phyloP scores from a whole-genome alignment of 2,329 filamentous ascomycete genomes.

The Colletotrichum cuscutae region DNA sequence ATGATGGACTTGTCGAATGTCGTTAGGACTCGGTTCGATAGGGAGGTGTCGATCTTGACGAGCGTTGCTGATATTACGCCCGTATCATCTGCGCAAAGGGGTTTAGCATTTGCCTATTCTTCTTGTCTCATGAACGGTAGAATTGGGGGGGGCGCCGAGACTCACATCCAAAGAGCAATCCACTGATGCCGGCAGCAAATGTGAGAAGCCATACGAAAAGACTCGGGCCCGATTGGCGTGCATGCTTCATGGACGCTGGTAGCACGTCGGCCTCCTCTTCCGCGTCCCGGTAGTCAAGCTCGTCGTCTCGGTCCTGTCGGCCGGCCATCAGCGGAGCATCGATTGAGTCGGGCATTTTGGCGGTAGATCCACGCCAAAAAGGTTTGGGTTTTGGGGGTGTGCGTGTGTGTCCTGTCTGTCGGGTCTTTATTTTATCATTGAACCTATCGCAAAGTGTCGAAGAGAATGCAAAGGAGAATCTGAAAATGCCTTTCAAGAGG shows the following conservation, averaged over 20 bases:
- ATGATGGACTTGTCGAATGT: slow-evolving; percentile 76
- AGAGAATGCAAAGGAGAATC: neutral
- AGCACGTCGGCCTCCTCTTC: slow-evolving; percentile 40
- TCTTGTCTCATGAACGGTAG: neutral
- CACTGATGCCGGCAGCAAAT: slow-evolving; percentile 73
- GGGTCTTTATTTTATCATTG: neutral
- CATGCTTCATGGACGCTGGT: slow-evolving; percentile 33
- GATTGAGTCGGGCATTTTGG: slow-evolving; percentile 33
- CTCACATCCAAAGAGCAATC: slow-evolving; percentile 75
- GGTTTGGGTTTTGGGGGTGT: neutral
- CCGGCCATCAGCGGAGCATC: slow-evolving; percentile 33
- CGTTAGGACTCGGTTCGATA: slow-evolving; percentile 66
- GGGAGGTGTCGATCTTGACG: slow-evolving; percentile 69
- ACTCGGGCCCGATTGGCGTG: slow-evolving; percentile 46
- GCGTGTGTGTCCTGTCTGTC: neutral
- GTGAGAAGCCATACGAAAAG: slow-evolving; percentile 71
- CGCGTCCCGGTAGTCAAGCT: slow-evolving; percentile 37
- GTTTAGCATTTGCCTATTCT: slow-evolving; percentile 9
- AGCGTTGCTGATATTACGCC: slow-evolving; percentile 76
- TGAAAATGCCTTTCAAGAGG: slow-evolving; percentile 21
- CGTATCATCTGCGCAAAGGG: slow-evolving; percentile 63
- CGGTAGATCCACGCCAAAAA: neutral
- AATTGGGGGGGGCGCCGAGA: slow-evolving; percentile 28
- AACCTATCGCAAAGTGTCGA: slow-evolving; percentile 7
- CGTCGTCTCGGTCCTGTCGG: slow-evolving; percentile 42